phyloP scores from a whole-genome alignment of 441 rosid species.

The Geranium incanum region DNA sequence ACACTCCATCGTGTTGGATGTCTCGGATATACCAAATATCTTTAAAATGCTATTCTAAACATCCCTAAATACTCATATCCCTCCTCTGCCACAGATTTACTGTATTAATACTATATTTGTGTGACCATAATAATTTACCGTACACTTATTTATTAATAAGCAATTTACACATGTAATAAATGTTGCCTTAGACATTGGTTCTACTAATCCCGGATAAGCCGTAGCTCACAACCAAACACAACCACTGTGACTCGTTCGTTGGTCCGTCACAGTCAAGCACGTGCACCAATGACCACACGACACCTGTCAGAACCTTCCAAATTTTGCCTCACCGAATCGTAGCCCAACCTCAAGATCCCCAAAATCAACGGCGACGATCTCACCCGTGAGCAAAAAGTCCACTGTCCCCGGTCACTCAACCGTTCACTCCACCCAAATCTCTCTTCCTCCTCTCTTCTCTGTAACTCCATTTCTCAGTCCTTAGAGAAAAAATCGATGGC shows the following conservation, averaged over 20 bases:
- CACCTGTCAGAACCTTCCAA: neutral
- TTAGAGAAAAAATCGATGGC: neutral
- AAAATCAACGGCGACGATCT: conserved; percentile 8
- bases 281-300: conserved; percentile 2
- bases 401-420: neutral
- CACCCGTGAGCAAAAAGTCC: neutral
- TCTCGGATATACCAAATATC: no score
- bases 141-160: no score
- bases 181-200: neutral
- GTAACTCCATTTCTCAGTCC: conserved; percentile 13
- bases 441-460: conserved; percentile 7
- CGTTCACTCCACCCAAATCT: conserved; percentile 11
- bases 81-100: no score
- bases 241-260: neutral
- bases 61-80: no score
- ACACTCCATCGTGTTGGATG: no score
- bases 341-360: conserved; percentile 2
- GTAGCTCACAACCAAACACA: neutral
- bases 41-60: no score
- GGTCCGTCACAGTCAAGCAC: conserved; percentile 19
- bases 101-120: no score
- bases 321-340: neutral
- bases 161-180: no score
- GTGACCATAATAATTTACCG: no score
- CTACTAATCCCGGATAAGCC: neutral